phyloP scores from a whole-genome alignment of 2,329 filamentous ascomycete genomes.

The Cytospora mali region DNA sequence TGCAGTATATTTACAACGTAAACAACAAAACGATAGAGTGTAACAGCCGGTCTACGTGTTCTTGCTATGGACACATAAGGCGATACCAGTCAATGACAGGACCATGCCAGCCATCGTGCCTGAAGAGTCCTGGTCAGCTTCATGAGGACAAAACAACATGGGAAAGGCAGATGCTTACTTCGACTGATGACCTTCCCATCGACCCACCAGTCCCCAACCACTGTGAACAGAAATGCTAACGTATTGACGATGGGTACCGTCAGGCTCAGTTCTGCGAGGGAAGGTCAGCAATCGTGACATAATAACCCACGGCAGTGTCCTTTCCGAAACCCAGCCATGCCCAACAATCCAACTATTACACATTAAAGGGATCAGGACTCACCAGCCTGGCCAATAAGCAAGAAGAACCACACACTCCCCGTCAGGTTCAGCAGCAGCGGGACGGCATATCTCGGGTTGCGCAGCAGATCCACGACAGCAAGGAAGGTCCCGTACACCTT shows the following conservation, averaged over 20 bases:
- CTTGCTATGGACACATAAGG: conserved; percentile 76
- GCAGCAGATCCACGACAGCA: conserved; percentile 75
- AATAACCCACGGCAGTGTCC: background rate
- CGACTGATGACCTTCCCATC: conserved; percentile 87
- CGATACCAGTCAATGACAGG: conserved; percentile 79
- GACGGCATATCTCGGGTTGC: conserved; percentile 80
- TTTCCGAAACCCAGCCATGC: background rate
- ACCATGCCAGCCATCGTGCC: conserved; percentile 84
- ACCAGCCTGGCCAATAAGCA: conserved; percentile 81
- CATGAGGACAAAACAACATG: background rate
- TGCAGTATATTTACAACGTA: background rate
- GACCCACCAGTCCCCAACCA: conserved; percentile 92
- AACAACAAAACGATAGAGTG: background rate
- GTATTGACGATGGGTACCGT: conserved; percentile 96
- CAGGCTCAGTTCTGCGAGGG: conserved; percentile 73
- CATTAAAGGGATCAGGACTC: conserved; percentile 3
- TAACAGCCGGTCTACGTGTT: conserved; percentile 29
- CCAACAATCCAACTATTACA: background rate
- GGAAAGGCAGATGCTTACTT: conserved; percentile 55
- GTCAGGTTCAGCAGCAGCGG: conserved; percentile 87
- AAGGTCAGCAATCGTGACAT: background rate
- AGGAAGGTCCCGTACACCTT: conserved; percentile 69
- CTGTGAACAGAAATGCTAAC: conserved; percentile 92
- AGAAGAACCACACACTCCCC: conserved; percentile 94
- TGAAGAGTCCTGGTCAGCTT: conserved; percentile 37